Evolutionary conservation across 2,329 filamentous ascomycete genomes (phyloP).

Genomic region (Gremmenia infestans): DNA sequence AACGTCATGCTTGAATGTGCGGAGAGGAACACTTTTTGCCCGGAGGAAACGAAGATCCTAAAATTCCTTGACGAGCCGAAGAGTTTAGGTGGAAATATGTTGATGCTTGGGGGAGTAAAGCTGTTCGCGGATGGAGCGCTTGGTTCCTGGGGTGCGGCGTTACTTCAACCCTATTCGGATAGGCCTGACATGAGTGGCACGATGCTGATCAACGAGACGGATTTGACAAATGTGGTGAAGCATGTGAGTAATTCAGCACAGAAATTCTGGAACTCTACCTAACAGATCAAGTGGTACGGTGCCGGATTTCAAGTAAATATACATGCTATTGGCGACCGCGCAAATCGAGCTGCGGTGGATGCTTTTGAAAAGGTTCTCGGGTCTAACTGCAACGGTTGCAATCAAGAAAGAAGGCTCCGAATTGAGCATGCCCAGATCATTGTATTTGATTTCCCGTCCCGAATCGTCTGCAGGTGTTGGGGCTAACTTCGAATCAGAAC

Average conservation of each 20-base stretch:
- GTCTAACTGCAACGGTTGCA: constrained; percentile 51
- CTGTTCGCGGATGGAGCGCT: constrained; percentile 67
- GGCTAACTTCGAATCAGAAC: constrained; percentile 33
- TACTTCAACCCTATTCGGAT: constrained; percentile 67
- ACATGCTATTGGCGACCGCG: constrained; percentile 66
- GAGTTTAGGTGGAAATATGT: constrained; percentile 22
- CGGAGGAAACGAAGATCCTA: constrained; percentile 41
- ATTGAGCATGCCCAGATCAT: constrained; percentile 71
- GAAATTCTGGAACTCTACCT: neutral
- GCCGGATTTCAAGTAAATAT: constrained; percentile 65
- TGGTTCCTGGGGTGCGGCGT: constrained; percentile 66
- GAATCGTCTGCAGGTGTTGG: neutral
- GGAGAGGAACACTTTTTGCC: constrained; percentile 60
- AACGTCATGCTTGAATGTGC: constrained; percentile 66
- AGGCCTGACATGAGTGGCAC: constrained; percentile 57
- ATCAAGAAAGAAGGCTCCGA: constrained; percentile 53
- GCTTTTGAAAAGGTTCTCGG: constrained; percentile 54
- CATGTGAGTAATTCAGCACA: constrained; percentile 19
- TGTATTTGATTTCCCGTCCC: constrained; percentile 13
- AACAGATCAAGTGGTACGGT: constrained; percentile 46
- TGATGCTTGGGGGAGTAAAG: constrained; percentile 61
- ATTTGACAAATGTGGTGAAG: constrained; percentile 47
- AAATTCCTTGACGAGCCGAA: constrained; percentile 16
- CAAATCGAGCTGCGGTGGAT: constrained; percentile 60
- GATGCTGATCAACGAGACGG: constrained; percentile 60